A percentile compares a stretch with the other conserved stretches of the same genome.
Conservation (phyloP, 306 rosid genomes). For the Quercus gilva region DNA sequence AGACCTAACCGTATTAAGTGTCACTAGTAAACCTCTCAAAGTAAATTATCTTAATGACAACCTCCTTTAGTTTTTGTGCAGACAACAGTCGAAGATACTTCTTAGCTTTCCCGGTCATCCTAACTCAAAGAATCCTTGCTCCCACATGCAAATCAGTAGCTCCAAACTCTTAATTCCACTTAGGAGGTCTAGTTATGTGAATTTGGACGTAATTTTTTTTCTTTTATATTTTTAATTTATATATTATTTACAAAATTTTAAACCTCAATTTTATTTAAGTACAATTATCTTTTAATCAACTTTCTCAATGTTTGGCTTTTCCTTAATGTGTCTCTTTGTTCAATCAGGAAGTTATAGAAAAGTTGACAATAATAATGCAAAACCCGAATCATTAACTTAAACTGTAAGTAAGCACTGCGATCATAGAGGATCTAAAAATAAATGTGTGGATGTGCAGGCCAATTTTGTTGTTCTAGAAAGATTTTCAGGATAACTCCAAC, state of each 20-base stretch:
- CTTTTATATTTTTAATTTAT: no score
- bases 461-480: slow-evolving; percentile 12
- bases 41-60: no score
- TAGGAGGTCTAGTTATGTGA: not conserved
- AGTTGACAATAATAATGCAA: slow-evolving; percentile 24
- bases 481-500: not conserved
- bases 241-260: no score
- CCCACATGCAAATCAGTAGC: slow-evolving; percentile 18
- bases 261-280: no score
- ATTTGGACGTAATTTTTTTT: no score
- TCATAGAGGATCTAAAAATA: slow-evolving; percentile 8
- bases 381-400: slow-evolving; percentile 15
- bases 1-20: no score
- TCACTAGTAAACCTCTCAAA: no score
- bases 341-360: not conserved
- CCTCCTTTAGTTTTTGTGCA: no score
- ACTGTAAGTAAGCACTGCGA: slow-evolving; percentile 9
- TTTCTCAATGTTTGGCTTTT: slow-evolving; percentile 20
- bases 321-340: slow-evolving; percentile 24
- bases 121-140: no score
- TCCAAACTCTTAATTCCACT: slow-evolving; percentile 35
- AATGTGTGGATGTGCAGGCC: slow-evolving; percentile 23
- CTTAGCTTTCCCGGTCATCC: no score
- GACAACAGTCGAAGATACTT: no score
- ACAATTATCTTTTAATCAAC: slow-evolving; percentile 11